phyloP scores from a whole-genome alignment of 805 yeast species.

The Kurtzmaniella fragi region DNA sequence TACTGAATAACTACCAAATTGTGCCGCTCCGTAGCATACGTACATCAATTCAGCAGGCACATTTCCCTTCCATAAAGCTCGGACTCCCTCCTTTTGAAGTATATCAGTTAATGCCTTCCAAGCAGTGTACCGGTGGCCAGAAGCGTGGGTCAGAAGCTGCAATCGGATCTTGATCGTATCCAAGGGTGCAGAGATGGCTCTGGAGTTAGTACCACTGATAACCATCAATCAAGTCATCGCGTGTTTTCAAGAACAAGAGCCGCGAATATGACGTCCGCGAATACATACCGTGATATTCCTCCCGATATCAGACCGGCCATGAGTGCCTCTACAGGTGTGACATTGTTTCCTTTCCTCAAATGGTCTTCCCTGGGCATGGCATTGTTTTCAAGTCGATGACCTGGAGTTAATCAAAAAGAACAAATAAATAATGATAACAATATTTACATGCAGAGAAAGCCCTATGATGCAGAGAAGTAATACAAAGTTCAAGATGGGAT shows the following conservation, averaged over 20 bases:
- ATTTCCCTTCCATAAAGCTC: slow-evolving; percentile 94
- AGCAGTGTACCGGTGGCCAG: slow-evolving; percentile 20
- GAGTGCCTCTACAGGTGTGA: slow-evolving; percentile 48
- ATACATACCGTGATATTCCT: slow-evolving; percentile 38
- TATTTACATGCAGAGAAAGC: too few relatives aligned
- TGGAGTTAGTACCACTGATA: slow-evolving; percentile 20
- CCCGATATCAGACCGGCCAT: slow-evolving; percentile 75
- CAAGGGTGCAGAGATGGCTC: slow-evolving; percentile 68
- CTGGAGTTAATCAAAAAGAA: not conserved
- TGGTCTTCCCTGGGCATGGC: slow-evolving; percentile 31
- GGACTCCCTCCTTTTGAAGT: slow-evolving; percentile 57
- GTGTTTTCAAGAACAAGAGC: not conserved
- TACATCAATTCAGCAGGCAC: slow-evolving; percentile 88
- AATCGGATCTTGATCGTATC: slow-evolving; percentile 75
- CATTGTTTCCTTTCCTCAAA: slow-evolving; percentile 46
- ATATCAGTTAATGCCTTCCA: slow-evolving; percentile 38
- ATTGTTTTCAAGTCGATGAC: too few relatives aligned
- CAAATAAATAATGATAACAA: too few relatives aligned
- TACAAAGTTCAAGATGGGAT: too few relatives aligned
- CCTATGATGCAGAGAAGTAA: too few relatives aligned
- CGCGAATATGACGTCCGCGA: not conserved
- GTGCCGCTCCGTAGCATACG: slow-evolving; percentile 77
- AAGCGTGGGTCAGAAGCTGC: slow-evolving; percentile 47
- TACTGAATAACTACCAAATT: slow-evolving; percentile 67
- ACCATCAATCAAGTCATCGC: not conserved